Base-by-base conservation (phyloP, 2,329 filamentous ascomycete species). In the Monosporascus sp. region DNA sequence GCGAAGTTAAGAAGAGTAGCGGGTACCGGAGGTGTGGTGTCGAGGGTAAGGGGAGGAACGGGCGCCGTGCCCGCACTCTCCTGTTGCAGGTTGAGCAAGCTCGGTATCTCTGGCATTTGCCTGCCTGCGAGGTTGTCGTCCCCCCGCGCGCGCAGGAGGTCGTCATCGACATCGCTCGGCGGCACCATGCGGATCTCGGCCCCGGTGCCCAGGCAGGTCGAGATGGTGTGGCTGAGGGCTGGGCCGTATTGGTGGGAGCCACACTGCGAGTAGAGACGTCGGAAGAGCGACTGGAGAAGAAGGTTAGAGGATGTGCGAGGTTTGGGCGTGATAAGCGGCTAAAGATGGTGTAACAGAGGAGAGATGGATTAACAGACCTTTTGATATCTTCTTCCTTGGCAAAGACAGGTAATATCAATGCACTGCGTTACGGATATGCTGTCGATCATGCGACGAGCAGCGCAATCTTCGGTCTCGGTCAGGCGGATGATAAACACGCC, bases 221-320 rank as follows among this genome's bases (percentile, higher is more conserved):
- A 58, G 49, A 68, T 66, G 0, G 63, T 66, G 49, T 64, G 58
- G 36, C 60, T 59, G 6, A 68, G 61, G 14, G 65, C 63, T 9
- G 58, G 55, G 37, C 65, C 65, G 49, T 68, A 68, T 15, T 65
- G 53, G 22, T 51, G 52, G 9, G 62, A 54, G 50, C 67, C 66
- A 54, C 66, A 68, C 56, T 68, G 66, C 1, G 64, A 64, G 46
- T 66, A 67, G n/a, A 68, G 63, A 24, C 66, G 66, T 41, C 66
- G 65, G 48, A 66, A 67, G 20, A 67, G 60, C 3, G 64, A 63
- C 65, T 68, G 22, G 2, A 46, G 11, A 38, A 1, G 8, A 25
- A 2, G 3, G 45, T 51, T 17, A 49, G 50, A 22, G 22, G n/a
- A n/a, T 14, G 18, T 9, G 11, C 24, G 20, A 38, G 14, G 35